Evolutionary conservation across 495 filamentous ascomycete species (phyloP).

Genomic region (Lasiosphaeria hispida): DNA sequence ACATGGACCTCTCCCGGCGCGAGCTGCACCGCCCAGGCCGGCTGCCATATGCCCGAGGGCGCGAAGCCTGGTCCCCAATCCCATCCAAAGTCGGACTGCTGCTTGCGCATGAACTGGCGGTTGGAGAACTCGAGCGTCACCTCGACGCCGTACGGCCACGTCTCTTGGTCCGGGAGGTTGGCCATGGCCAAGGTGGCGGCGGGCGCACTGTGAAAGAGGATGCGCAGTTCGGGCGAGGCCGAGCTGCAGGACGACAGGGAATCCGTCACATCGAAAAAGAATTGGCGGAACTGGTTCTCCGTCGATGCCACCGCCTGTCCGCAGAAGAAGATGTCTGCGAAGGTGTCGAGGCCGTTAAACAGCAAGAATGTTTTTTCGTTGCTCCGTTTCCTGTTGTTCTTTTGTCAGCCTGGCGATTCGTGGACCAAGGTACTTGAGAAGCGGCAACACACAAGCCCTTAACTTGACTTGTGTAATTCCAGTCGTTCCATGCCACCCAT

Average conservation of each 20-base stretch:
- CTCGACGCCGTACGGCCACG: conserved; percentile 50
- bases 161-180: conserved; percentile 51
- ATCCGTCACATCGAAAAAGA: conserved; percentile 62
- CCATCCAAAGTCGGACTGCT: conserved; percentile 71
- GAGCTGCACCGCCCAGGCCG: conserved; percentile 58
- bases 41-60: conserved; percentile 65
- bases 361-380: conserved; percentile 48
- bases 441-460: conserved; percentile 42
- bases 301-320: conserved; percentile 59
- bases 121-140: conserved; percentile 53
- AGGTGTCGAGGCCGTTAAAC: conserved; percentile 68
- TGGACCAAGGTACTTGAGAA: background rate
- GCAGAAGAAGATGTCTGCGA: conserved; percentile 61
- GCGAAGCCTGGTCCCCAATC: conserved; percentile 69
- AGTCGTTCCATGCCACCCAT: conserved; percentile 59
- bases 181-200: conserved; percentile 39
- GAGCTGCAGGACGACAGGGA: conserved; percentile 46
- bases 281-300: conserved; percentile 72
- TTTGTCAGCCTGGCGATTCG: background rate
- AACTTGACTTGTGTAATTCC: conserved; percentile 60
- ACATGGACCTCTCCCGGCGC: conserved; percentile 46
- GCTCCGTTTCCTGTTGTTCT: conserved; percentile 18
- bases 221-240: conserved; percentile 43
- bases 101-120: conserved; percentile 64
- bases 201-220: conserved; percentile 44